These are phyloP conservation scores for Lachancea nothofagi DNA, from an alignment of 805 yeast genomes.

Conservation along the genomic window DNA sequence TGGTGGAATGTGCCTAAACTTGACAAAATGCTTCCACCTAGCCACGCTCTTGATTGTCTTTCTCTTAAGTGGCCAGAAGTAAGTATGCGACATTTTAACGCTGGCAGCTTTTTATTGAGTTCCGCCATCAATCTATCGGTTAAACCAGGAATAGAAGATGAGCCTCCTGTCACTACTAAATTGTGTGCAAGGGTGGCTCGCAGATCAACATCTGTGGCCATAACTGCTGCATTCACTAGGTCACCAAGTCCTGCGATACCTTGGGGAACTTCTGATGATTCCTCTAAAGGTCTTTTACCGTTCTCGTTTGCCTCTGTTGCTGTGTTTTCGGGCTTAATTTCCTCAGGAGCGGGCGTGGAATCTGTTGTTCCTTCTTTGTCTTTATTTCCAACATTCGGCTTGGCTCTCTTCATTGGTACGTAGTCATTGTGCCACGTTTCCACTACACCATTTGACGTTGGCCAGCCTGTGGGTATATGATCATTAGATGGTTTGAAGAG, in stretches of 20 bases:
- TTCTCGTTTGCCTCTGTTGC: constrained; percentile 21
- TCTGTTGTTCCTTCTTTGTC: constrained; percentile 31
- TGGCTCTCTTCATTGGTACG: constrained; percentile 62
- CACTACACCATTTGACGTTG: constrained; percentile 48
- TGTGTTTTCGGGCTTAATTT: constrained; percentile 13
- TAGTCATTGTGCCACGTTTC: constrained; percentile 55
- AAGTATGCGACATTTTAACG: constrained; percentile 76
- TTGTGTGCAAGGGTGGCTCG: constrained; percentile 85
- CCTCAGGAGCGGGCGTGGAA: constrained; percentile 22
- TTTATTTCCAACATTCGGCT: constrained; percentile 30
- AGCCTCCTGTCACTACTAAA: constrained; percentile 80
- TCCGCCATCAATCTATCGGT: constrained; percentile 73
- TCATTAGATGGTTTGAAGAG: constrained; percentile 57
- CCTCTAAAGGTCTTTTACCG: constrained; percentile 28
- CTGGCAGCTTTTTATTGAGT: constrained; percentile 65
- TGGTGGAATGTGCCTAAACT: constrained; percentile 93
- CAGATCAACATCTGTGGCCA: constrained; percentile 67
- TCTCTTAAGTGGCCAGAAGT: constrained; percentile 75
- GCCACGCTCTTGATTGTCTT: constrained; percentile 78
- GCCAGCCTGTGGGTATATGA: constrained; percentile 33
- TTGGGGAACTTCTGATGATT: constrained; percentile 12
- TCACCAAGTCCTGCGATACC: constrained; percentile 49
- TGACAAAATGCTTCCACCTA: constrained; percentile 85
- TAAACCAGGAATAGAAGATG: constrained; percentile 73
- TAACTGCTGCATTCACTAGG: constrained; percentile 50